A percentile compares a stretch with the other conserved stretches of the same genome.
These are phyloP conservation scores for Monosporozyma aerobia DNA, from an alignment of 805 yeast genomes.

Conservation along the genomic window DNA sequence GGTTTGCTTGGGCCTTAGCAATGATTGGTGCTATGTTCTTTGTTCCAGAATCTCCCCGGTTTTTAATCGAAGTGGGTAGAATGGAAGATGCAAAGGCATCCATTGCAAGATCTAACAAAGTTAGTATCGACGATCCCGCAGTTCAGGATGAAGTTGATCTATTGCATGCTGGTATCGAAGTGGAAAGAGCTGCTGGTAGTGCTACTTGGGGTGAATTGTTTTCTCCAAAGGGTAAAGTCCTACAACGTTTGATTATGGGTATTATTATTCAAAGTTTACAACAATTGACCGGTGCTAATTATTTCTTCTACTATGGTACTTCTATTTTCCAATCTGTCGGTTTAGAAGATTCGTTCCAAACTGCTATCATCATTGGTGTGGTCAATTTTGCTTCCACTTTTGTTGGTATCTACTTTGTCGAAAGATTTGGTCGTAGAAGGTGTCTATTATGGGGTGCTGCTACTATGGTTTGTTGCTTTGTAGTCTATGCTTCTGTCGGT, in stretches of 20 bases:
- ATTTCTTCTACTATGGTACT: conserved; percentile 61
- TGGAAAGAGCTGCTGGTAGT: conserved; percentile 51
- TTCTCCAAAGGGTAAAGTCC: conserved; percentile 57
- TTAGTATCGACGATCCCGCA: conserved; percentile 43
- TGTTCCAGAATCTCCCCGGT: conserved; percentile 74
- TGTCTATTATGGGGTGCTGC: conserved; percentile 41
- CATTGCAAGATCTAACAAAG: conserved; percentile 51
- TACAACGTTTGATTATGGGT: conserved; percentile 41
- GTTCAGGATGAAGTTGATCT: conserved; percentile 49
- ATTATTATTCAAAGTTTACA: conserved; percentile 51
- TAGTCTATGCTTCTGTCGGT: conserved; percentile 53
- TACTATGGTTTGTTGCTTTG: conserved; percentile 39
- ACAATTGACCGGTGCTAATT: conserved; percentile 60
- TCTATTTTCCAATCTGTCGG: conserved; percentile 56
- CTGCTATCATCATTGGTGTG: conserved; percentile 51
- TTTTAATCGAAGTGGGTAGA: conserved; percentile 44
- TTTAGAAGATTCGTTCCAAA: conserved; percentile 47
- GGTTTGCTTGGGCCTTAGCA: conserved; percentile 38
- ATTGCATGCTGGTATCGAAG: conserved; percentile 51
- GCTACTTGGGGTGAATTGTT: conserved; percentile 60
- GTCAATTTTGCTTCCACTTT: conserved; percentile 55
- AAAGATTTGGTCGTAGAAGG: conserved; percentile 45
- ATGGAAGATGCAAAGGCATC: conserved; percentile 56
- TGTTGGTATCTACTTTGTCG: conserved; percentile 42
- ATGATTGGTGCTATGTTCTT: conserved; percentile 34